Percentiles rank a stretch among this genome's conserved stretches.
phyloP scores from a whole-genome alignment of 2,329 filamentous ascomycete genomes.

The Epichloe sp. region DNA sequence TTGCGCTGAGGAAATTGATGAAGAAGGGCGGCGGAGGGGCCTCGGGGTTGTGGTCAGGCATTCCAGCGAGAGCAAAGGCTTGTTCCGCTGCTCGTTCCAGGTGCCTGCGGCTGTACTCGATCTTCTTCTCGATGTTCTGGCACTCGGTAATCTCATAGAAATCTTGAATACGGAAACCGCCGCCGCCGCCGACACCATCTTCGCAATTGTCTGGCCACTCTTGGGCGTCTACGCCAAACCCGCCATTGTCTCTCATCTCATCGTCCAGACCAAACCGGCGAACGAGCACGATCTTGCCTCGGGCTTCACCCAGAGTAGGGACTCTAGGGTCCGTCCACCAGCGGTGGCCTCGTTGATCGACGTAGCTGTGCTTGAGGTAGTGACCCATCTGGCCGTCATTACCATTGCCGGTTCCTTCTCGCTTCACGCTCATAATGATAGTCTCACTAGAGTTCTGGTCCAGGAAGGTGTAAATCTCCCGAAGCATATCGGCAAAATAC shows the following conservation, averaged over 20 bases:
- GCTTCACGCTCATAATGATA: conserved; percentile 77
- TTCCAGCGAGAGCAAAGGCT: conserved; percentile 29
- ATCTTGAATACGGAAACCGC: conserved; percentile 76
- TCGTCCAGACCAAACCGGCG: conserved; percentile 63
- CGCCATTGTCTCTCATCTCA: conserved; percentile 31
- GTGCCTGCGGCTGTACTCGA: conserved; percentile 58
- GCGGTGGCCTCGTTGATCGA: conserved; percentile 35
- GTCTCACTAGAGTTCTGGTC: conserved; percentile 67
- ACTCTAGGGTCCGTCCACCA: conserved; percentile 74
- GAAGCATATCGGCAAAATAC: conserved; percentile 61
- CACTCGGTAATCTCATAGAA: conserved; percentile 79
- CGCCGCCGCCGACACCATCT: conserved; percentile 55
- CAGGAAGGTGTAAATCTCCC: conserved; percentile 62
- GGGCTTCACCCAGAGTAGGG: conserved; percentile 63
- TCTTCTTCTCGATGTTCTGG: conserved; percentile 68
- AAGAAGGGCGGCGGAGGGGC: conserved; percentile 50
- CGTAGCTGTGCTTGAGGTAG: conserved; percentile 63
- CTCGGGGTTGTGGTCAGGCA: conserved; percentile 13
- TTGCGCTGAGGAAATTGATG: conserved; percentile 81
- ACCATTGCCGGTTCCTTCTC: conserved; percentile 71
- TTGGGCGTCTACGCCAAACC: conserved; percentile 48
- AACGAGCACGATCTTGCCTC: conserved; percentile 73
- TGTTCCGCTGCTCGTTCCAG: conserved; percentile 56
- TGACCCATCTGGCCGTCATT: conserved; percentile 67
- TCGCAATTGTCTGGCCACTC: conserved; percentile 82